These are phyloP conservation scores for Leccinum longicurvipes DNA, from an alignment of 768 basidiomycete genomes.

Conservation along the genomic window DNA sequence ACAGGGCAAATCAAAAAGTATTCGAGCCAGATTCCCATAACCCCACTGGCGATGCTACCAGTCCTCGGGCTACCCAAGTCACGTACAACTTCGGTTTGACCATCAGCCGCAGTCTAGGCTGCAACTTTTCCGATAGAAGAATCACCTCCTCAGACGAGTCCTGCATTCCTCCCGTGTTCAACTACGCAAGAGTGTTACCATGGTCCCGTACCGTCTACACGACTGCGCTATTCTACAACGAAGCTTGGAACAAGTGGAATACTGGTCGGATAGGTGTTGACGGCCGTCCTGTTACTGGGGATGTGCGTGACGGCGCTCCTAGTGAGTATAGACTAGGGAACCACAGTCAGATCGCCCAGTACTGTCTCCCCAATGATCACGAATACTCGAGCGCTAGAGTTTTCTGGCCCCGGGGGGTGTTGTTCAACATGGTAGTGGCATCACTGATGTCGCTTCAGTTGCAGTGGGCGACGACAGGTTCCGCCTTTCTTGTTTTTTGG, in stretches of 20 bases:
- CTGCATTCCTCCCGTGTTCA: not conserved
- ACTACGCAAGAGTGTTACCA: not conserved
- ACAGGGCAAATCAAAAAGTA: constrained; percentile 1
- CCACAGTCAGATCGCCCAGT: constrained; percentile 8
- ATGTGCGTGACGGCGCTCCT: constrained; percentile 1
- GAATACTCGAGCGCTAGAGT: not conserved
- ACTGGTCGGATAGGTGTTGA: not conserved
- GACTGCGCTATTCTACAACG: constrained; percentile 4
- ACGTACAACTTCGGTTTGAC: not conserved
- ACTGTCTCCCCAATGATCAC: constrained; percentile 9
- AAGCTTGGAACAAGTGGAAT: not conserved
- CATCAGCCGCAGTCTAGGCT: not conserved
- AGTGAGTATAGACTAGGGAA: not conserved
- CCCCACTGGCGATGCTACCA: not conserved
- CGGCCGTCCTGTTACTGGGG: not conserved
- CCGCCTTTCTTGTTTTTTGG: constrained; percentile 25
- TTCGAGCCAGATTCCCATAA: not conserved
- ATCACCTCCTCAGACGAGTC: constrained; percentile 1
- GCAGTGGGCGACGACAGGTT: constrained; percentile 30
- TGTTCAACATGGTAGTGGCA: constrained; percentile 5
- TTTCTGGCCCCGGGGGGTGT: constrained; percentile 19
- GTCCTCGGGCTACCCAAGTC: not conserved
- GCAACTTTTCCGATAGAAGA: not conserved
- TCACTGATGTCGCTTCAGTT: constrained; percentile 2
- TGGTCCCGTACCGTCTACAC: not conserved